These are phyloP conservation scores for Zygnema cylindricum DNA, from an alignment of 139 green algal genomes.

Conservation along the genomic window DNA sequence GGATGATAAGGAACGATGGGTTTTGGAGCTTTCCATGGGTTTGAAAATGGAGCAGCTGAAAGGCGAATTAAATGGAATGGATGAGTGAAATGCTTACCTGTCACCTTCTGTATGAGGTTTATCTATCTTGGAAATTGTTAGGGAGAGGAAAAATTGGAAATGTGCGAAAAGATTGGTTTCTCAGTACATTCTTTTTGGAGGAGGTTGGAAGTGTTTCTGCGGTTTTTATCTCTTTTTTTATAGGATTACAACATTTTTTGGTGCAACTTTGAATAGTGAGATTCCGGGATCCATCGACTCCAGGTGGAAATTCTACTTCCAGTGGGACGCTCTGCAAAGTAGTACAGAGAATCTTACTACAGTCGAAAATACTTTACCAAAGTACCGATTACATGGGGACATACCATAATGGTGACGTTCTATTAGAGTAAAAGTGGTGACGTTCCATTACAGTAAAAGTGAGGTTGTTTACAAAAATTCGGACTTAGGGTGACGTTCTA, in stretches of 20 bases:
- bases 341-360: too few species aligned
- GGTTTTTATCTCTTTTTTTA: neutral
- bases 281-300: too few species aligned
- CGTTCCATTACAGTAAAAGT: too few species aligned
- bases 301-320: too few species aligned
- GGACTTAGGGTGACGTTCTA: too few species aligned
- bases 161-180: neutral
- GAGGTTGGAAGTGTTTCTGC: neutral
- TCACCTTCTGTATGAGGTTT: neutral
- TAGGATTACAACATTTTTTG: neutral
- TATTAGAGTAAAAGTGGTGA: too few species aligned
- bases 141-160: neutral
- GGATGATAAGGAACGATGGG: neutral
- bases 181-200: neutral
- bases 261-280: too few species aligned
- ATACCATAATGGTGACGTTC: too few species aligned
- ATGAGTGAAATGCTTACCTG: slow-evolving; percentile 13
- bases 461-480: too few species aligned
- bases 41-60: slow-evolving; percentile 68
- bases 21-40: slow-evolving; percentile 55
- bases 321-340: too few species aligned
- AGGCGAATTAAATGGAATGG: slow-evolving; percentile 54
- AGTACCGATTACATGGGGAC: too few species aligned
- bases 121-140: neutral
- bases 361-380: too few species aligned